These are phyloP conservation scores for Cladophialophora bantiana DNA, from an alignment of 2,329 filamentous ascomycete species.

Conservation along the genomic window DNA sequence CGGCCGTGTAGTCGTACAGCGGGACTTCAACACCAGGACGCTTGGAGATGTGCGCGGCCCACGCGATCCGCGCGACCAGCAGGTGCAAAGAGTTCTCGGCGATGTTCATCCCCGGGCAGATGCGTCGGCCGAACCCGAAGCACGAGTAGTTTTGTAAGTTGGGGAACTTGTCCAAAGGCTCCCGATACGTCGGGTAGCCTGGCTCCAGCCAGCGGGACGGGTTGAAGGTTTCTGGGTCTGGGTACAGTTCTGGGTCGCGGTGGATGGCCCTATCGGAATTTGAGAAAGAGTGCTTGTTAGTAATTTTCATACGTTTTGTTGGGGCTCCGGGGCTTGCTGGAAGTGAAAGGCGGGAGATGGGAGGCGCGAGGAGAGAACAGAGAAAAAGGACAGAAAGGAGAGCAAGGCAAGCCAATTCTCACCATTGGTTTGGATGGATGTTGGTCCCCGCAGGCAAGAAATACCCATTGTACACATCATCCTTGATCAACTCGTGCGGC, in stretches of 20 bases:
- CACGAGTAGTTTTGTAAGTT: constrained; percentile 62
- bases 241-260: constrained; percentile 60
- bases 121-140: constrained; percentile 63
- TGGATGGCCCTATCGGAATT: constrained; percentile 51
- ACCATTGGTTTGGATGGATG: constrained; percentile 51
- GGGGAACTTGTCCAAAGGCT: constrained; percentile 59
- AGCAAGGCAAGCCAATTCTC: not conserved
- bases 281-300: no score
- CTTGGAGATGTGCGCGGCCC: constrained; percentile 45
- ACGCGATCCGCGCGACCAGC: constrained; percentile 37
- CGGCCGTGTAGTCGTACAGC: constrained; percentile 33
- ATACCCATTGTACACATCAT: constrained; percentile 46
- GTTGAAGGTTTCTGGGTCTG: constrained; percentile 59
- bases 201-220: constrained; percentile 62
- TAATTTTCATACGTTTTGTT: no score
- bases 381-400: not conserved
- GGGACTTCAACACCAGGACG: constrained; percentile 23
- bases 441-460: constrained; percentile 57
- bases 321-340: no score
- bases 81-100: constrained; percentile 39
- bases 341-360: not conserved
- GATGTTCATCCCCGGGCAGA: constrained; percentile 43
- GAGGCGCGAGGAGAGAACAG: not conserved
- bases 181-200: constrained; percentile 60
- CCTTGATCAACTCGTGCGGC: constrained; percentile 35